These are phyloP conservation scores for Thraustotheca clavata DNA, from an alignment of 352 stramenopile genomes.

Conservation along the genomic window DNA sequence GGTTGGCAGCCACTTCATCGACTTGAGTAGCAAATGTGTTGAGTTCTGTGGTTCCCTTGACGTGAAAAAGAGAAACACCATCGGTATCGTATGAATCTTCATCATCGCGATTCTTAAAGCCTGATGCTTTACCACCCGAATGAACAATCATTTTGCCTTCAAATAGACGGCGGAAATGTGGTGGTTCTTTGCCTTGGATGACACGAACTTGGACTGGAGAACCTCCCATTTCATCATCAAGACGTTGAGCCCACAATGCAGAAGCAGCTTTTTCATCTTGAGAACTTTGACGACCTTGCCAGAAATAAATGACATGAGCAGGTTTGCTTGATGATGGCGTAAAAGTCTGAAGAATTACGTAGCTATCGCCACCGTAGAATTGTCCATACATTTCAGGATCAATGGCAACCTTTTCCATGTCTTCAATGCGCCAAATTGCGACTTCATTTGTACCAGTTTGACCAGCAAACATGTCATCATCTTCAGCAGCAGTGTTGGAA, in stretches of 20 bases:
- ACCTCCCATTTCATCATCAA: constrained; percentile 81
- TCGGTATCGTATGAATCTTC: constrained; percentile 82
- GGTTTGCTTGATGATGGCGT: constrained; percentile 52
- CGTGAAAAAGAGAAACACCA: constrained; percentile 82
- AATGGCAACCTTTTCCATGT: constrained; percentile 83
- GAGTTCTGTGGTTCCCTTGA: constrained; percentile 76
- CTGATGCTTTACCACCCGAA: constrained; percentile 80
- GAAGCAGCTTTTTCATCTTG: constrained; percentile 82
- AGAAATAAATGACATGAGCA: constrained; percentile 89
- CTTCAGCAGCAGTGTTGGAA: constrained; percentile 30
- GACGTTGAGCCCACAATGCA: constrained; percentile 50
- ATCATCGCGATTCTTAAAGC: constrained; percentile 76
- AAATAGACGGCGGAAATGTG: constrained; percentile 86
- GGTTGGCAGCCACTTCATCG: constrained; percentile 54
- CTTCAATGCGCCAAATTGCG: constrained; percentile 87
- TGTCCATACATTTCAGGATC: constrained; percentile 74
- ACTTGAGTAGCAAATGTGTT: constrained; percentile 86
- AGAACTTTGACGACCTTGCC: constrained; percentile 77
- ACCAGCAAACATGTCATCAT: constrained; percentile 67
- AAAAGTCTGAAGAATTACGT: constrained; percentile 89
- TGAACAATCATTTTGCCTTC: constrained; percentile 87
- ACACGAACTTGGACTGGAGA: constrained; percentile 81
- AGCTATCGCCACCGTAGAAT: constrained; percentile 94
- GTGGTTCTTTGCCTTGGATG: constrained; percentile 78
- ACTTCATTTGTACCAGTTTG: constrained; percentile 71